These are phyloP conservation scores for Lentinula aciculospora DNA, from an alignment of 768 basidiomycete genomes.

Conservation along the genomic window DNA sequence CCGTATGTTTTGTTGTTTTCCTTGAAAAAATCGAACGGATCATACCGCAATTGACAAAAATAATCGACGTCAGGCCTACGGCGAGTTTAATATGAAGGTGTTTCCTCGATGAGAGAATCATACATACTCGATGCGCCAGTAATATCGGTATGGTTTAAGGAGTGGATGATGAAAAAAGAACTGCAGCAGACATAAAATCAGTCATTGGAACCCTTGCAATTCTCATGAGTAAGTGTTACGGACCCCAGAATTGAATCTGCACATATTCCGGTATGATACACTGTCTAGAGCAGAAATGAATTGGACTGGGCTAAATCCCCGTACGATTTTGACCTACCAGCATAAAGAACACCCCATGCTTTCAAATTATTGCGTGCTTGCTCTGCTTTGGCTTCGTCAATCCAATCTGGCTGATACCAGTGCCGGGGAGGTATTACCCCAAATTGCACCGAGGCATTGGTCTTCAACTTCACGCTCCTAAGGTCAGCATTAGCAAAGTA, in stretches of 20 bases:
- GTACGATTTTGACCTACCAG: conserved; percentile 7
- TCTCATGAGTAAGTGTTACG: conserved; percentile 17
- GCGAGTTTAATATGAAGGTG: background rate
- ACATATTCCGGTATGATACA: conserved; percentile 72
- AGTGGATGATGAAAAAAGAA: conserved; percentile 54
- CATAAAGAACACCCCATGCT: conserved; percentile 38
- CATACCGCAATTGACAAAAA: conserved; percentile 51
- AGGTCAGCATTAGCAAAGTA: background rate
- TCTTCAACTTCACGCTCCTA: conserved; percentile 23
- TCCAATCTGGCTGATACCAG: conserved; percentile 68
- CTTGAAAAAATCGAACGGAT: conserved; percentile 81
- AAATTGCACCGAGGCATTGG: conserved; percentile 29
- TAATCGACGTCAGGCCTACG: conserved; percentile 51
- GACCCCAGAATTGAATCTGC: conserved; percentile 70
- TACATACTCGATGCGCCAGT: conserved; percentile 55
- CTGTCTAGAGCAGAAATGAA: conserved; percentile 19
- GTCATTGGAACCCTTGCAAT: conserved; percentile 12
- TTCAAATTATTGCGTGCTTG: conserved; percentile 48
- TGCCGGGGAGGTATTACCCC: conserved; percentile 51
- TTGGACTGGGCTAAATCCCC: background rate
- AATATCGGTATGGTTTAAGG: conserved; percentile 47
- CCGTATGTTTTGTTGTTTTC: conserved; percentile 49
- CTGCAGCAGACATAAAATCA: conserved; percentile 16
- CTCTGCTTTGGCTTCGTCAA: conserved; percentile 58
- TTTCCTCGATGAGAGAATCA: background rate